Conservation (phyloP, 768 basidiomycete genomes). For the Crassisporium funariophilum region DNA sequence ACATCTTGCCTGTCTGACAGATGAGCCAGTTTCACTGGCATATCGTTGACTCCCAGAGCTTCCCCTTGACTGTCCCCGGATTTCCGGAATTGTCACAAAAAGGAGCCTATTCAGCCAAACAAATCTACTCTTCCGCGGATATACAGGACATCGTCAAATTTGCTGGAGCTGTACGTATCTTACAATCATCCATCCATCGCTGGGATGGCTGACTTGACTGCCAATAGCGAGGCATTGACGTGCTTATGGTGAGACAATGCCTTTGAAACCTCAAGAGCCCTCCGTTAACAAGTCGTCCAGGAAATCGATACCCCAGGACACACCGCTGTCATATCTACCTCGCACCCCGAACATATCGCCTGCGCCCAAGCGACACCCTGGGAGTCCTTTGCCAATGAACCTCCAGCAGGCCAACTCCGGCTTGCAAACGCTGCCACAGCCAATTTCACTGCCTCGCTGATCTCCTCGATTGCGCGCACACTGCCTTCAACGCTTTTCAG, state of each 20-base stretch:
- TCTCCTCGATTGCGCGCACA: constrained; percentile 52
- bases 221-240: constrained; percentile 80
- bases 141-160: constrained; percentile 62
- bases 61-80: constrained; percentile 62
- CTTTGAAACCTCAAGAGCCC: constrained; percentile 6
- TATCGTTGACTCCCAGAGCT: constrained; percentile 77
- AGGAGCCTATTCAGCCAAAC: constrained; percentile 65
- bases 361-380: constrained; percentile 62
- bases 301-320: constrained; percentile 89
- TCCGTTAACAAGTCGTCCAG: constrained; percentile 33
- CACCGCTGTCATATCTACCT: constrained; percentile 60
- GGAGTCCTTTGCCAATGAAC: constrained; percentile 65
- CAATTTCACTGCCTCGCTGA: constrained; percentile 57
- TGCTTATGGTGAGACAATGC: constrained; percentile 56
- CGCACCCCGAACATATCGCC: constrained; percentile 76
- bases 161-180: constrained; percentile 63
- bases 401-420: constrained; percentile 83
- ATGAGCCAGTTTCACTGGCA: constrained; percentile 85
- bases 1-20: constrained; percentile 35
- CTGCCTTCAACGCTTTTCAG: constrained; percentile 64
- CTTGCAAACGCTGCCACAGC: constrained; percentile 62
- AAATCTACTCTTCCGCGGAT: constrained; percentile 56
- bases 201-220: no score
- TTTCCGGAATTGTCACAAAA: constrained; percentile 62
- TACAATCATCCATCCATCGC: no score